Evolutionary conservation across 176 grass and related monocot species (phyloP), one percentile per base, ranked within the genome.

Genomic region (Cenchrus purpureus): DNA sequence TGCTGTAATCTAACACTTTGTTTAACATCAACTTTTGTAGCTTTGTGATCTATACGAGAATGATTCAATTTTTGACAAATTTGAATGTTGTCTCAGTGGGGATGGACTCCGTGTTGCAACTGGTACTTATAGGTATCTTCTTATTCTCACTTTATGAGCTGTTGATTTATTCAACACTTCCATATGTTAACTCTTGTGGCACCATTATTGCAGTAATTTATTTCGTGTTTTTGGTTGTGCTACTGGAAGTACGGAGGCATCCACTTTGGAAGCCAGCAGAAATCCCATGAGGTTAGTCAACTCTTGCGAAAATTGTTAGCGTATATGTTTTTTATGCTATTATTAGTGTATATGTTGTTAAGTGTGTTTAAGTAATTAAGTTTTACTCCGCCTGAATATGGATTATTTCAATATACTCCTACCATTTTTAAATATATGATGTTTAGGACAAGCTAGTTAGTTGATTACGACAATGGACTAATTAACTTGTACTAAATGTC

Each of bases 61-160:
- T 52, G 94, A 97, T 76, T 97, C 91, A 63, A 97, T 97, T 44
- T 93, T 97, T 81, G 94, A 97, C 84, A 97, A 97, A 88, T 97
- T 97, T 45, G 91, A 97, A 73, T 97, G 94, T 84, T 97, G 91
- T 68, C 62, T 93, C 74, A 93, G 91, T 28, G 91, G 94, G 75
- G 89, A 93, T 54, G 94, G 94, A n/a, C 86, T 83, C 64, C 84
- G 82, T 71, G 87, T 93, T 79, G 91, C 91, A 16, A 93, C 91
- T 86, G 94, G 94, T 86, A 93, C 94, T 88, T 97, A 97, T 84
- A 97, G 94, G 94, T 93, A 93, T 83, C 20, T 65, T 22, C 52
- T 71, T 88, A 32, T 48, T 53, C 50, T 80, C 20, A 25, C 46
- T 56, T 76, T 62, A 52, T 89, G 71, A 76, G 66, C 28, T 52